phyloP scores from a whole-genome alignment of 768 basidiomycete species.

The Hemileccinum rubropunctum region DNA sequence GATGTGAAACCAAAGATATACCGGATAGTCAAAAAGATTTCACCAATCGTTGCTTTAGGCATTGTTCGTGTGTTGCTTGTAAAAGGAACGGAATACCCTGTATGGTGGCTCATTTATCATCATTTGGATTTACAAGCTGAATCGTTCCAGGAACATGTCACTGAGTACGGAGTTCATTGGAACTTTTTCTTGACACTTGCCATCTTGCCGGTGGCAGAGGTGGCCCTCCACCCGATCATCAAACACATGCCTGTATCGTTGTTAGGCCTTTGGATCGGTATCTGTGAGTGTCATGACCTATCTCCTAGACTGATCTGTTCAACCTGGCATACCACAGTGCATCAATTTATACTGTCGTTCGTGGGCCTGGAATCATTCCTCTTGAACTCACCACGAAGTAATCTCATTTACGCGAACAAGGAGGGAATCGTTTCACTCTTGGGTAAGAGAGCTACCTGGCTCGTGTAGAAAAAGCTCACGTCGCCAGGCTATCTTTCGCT shows the following conservation, averaged over 20 bases:
- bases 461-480: not conserved
- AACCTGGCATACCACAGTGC: slow-evolving; percentile 43
- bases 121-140: not conserved
- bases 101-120: slow-evolving; percentile 34
- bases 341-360: slow-evolving; percentile 62
- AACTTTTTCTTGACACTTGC: slow-evolving; percentile 97
- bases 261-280: slow-evolving; percentile 58
- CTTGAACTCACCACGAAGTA: slow-evolving; percentile 58
- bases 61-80: slow-evolving; percentile 78
- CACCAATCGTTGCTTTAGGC: slow-evolving; percentile 73
- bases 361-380: slow-evolving; percentile 61
- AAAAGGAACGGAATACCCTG: slow-evolving; percentile 93
- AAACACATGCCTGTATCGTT: slow-evolving; percentile 53
- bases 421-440: slow-evolving; percentile 84
- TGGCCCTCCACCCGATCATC: slow-evolving; percentile 66
- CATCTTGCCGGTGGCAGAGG: slow-evolving; percentile 69
- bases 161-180: slow-evolving; percentile 97
- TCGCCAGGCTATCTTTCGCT: slow-evolving; percentile 81
- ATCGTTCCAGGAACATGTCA: slow-evolving; percentile 76
- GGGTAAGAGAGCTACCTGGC: slow-evolving; percentile 40
- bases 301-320: not conserved
- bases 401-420: slow-evolving; percentile 78
- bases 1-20: slow-evolving; percentile 52
- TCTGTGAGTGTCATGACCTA: slow-evolving; percentile 41
- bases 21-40: slow-evolving; percentile 49